Percentiles rank a stretch among this genome's conserved stretches.
Conservation (phyloP, 2,329 filamentous ascomycete genomes). For the Fusarium sp. region DNA sequence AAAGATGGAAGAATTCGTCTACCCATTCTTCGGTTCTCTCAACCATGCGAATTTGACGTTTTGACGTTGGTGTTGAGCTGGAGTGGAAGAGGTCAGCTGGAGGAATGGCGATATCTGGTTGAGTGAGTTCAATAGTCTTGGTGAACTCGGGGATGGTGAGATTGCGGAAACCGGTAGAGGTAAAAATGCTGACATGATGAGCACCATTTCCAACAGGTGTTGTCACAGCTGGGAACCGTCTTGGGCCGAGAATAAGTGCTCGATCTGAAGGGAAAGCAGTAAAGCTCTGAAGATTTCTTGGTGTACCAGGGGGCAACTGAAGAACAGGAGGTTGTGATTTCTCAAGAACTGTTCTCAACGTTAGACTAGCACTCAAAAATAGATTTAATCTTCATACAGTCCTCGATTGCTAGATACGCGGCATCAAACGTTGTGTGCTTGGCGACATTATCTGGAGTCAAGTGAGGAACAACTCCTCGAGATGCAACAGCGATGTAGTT, state of each 20-base stretch:
- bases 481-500: constrained; percentile 83
- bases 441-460: constrained; percentile 83
- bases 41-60: constrained; percentile 82
- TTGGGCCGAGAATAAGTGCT: constrained; percentile 76
- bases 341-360: constrained; percentile 60
- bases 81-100: constrained; percentile 72
- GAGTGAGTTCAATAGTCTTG: constrained; percentile 68
- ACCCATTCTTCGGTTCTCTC: constrained; percentile 88
- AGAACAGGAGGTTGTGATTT: constrained; percentile 60
- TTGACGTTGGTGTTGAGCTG: constrained; percentile 65
- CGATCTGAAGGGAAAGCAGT: constrained; percentile 73
- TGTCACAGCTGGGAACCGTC: constrained; percentile 77
- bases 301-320: constrained; percentile 49
- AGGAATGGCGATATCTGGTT: constrained; percentile 81
- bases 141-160: constrained; percentile 75
- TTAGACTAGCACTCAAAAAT: neutral
- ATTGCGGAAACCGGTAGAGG: constrained; percentile 83
- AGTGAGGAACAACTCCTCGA: constrained; percentile 83
- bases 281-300: constrained; percentile 76
- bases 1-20: constrained; percentile 66
- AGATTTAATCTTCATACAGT: constrained; percentile 70
- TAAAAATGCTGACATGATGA: constrained; percentile 77
- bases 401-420: constrained; percentile 85
- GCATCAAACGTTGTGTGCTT: constrained; percentile 72
- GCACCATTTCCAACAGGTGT: constrained; percentile 76